A percentile compares a stretch with the other conserved stretches of the same genome.
Conservation (phyloP, 176 grass and related monocot species). For the Lolium multiflorum region DNA sequence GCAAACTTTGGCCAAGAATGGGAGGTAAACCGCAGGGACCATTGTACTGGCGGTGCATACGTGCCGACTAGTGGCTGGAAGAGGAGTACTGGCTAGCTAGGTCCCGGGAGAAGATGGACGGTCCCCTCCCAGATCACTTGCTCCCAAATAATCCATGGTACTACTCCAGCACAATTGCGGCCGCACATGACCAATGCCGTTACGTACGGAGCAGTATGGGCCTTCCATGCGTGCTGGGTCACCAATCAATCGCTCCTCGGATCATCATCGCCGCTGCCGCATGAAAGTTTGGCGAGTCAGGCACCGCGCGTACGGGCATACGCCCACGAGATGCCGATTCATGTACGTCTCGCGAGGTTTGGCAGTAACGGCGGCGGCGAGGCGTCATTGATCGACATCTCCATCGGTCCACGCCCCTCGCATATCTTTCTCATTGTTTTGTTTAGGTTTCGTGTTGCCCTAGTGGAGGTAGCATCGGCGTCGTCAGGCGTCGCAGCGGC, state of each 20-base stretch:
- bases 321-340: too few species aligned
- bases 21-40: not conserved
- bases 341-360: not conserved
- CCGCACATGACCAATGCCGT: slow-evolving; percentile 48
- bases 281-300: not conserved
- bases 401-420: not conserved
- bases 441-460: not conserved
- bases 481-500: not conserved
- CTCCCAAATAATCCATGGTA: not conserved
- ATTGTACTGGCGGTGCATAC: not conserved
- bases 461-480: not conserved
- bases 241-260: not conserved
- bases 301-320: not conserved
- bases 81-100: not conserved
- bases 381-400: not conserved
- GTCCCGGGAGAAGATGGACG: not conserved
- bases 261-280: not conserved
- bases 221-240: not conserved
- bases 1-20: not conserved
- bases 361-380: too few species aligned
- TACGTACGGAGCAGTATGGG: slow-evolving; percentile 26
- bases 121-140: not conserved
- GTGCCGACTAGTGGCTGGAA: not conserved
- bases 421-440: not conserved
- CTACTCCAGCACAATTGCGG: not conserved